Evolutionary conservation across 768 basidiomycete species (phyloP).

Genomic region (Trametes gibbosa): DNA sequence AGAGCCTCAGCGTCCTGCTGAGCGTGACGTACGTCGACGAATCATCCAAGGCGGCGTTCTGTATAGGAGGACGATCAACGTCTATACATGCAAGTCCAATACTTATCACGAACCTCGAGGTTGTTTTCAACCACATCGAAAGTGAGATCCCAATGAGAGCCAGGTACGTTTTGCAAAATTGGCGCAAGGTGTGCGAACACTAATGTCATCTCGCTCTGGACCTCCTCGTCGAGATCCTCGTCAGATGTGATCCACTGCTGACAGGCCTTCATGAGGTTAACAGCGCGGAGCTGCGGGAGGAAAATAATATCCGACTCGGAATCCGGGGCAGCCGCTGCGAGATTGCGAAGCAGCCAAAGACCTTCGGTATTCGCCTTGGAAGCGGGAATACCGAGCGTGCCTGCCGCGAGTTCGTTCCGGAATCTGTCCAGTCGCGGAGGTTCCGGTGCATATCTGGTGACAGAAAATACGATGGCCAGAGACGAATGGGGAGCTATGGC

Average conservation of each 20-base stretch:
- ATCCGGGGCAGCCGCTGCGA: conserved; percentile 73
- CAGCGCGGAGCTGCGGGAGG: conserved; percentile 78
- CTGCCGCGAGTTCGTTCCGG: conserved; percentile 89
- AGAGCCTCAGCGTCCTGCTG: conserved; percentile 66
- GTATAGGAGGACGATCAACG: not conserved
- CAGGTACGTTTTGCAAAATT: conserved; percentile 82
- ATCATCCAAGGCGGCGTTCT: conserved; percentile 65
- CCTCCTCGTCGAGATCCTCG: conserved; percentile 68
- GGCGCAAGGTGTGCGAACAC: conserved; percentile 78
- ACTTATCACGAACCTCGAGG: conserved; percentile 61
- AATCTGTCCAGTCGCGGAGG: conserved; percentile 72
- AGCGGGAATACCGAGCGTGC: conserved; percentile 62
- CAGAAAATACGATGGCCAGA: conserved; percentile 60
- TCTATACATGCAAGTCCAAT: not conserved
- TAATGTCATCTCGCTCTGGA: conserved; percentile 74
- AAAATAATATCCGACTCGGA: conserved; percentile 79
- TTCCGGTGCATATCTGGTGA: conserved; percentile 64
- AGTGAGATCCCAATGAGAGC: conserved; percentile 90
- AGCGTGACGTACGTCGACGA: conserved; percentile 56
- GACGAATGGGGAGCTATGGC: conserved; percentile 64
- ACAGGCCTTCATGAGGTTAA: conserved; percentile 83
- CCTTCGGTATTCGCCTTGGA: conserved; percentile 67
- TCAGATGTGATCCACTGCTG: conserved; percentile 74
- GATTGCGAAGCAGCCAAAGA: conserved; percentile 60
- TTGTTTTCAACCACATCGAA: conserved; percentile 88